Base-by-base conservation (phyloP, 495 filamentous ascomycete species). In the Cercophora scortea region DNA sequence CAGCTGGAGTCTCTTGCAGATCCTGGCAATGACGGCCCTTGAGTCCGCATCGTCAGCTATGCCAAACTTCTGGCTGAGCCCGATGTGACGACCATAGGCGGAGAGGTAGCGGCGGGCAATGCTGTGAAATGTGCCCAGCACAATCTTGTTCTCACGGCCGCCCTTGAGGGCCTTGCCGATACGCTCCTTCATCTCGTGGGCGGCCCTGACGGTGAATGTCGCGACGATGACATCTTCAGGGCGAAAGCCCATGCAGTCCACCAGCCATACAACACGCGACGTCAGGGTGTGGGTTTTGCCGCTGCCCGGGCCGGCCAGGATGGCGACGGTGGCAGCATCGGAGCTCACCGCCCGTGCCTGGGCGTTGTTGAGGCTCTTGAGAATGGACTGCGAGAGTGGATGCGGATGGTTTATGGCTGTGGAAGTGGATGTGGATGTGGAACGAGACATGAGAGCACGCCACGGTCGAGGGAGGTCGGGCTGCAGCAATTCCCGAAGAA, bases 221-320 rank as follows among this genome's bases (percentile, higher is more conserved):
- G 92, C 92, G 51, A 95, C 94, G 42, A 99, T 84, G 63, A 99
- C 81, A 75, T 97, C 93, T 74, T 89, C 85, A 58, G 94, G 91
- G 41, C 82, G 82, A 60, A 89, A 83, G 33, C 83, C 80, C 56
- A 87, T 72, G 57, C 87, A 75, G n/a, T 81, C 77, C 46, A 99
- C 80, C n/a, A 97, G 81, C 75, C 94, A 95, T 51, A 92, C 94
- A 49, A 95, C 90, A 51, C 94, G 85, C 38, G 94, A 87, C 0
- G 92, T 97, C 36, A 99, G 79, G 4, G 94, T 97, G 71, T 96
- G 92, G 9, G 94, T 99, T 71, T 99, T 99, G 25, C 94, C 94
- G 36, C 77, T 80, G 15, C 78, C 87, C 25, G 87, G 87, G 1
- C 87, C 87, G 4, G 94, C 94, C 17, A 99, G 84, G 34, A 97